Conservation (phyloP, 352 stramenopile genomes). For the Phytophthora pinifolia region DNA sequence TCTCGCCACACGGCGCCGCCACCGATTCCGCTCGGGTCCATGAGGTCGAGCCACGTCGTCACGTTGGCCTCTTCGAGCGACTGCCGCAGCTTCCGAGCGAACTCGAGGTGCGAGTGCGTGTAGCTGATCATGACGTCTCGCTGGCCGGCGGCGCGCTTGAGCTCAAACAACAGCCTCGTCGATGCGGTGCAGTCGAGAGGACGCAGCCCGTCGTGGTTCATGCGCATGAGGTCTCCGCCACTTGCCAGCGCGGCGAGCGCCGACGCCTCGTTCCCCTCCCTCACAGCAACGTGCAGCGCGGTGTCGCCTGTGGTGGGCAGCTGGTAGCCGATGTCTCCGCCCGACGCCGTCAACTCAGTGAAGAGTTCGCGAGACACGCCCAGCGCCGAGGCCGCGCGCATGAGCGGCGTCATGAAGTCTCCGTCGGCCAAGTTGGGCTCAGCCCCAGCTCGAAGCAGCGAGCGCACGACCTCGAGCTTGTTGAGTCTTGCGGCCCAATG, state of each 20-base stretch:
- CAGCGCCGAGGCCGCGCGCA: constrained; percentile 22
- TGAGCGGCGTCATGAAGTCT: constrained; percentile 48
- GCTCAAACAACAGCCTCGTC: constrained; percentile 61
- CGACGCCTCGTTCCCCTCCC: constrained; percentile 51
- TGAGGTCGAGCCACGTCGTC: constrained; percentile 76
- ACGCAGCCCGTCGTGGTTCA: constrained; percentile 60
- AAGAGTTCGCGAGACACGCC: constrained; percentile 25
- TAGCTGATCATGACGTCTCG: constrained; percentile 87
- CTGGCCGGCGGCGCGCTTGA: constrained; percentile 66
- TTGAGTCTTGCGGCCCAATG: constrained; percentile 71
- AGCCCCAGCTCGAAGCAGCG: constrained; percentile 37
- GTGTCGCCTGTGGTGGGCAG: constrained; percentile 56
- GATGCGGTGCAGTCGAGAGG: constrained; percentile 69
- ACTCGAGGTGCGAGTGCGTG: constrained; percentile 74
- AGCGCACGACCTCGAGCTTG: constrained; percentile 45
- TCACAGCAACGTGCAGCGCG: constrained; percentile 62
- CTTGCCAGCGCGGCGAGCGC: constrained; percentile 54
- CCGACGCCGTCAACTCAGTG: constrained; percentile 39
- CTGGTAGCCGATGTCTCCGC: constrained; percentile 64
- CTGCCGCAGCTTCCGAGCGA: constrained; percentile 66
- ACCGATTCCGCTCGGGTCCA: constrained; percentile 77
- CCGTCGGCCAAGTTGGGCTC: constrained; percentile 41
- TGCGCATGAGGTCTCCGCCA: constrained; percentile 64
- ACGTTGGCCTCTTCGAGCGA: constrained; percentile 61
- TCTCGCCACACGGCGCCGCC: constrained; percentile 68